phyloP scores from a whole-genome alignment of 768 basidiomycete genomes.

The Wakefieldia striispora region DNA sequence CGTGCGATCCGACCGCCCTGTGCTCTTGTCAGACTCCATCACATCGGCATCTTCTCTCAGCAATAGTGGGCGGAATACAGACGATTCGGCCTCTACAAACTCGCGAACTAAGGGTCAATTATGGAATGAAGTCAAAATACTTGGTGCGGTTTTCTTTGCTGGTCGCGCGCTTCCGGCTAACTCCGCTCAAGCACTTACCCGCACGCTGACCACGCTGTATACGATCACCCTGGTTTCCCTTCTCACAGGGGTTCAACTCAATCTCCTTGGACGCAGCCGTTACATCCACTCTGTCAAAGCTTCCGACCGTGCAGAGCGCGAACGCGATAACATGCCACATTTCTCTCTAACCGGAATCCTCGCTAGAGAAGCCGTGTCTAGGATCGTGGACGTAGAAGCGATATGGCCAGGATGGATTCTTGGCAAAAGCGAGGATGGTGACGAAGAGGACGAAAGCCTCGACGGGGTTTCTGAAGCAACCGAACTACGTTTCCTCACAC shows the following conservation, averaged over 20 bases:
- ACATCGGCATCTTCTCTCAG: slow-evolving; percentile 36
- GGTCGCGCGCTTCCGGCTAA: slow-evolving; percentile 2
- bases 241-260: slow-evolving; percentile 85
- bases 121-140: slow-evolving; percentile 90
- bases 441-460: slow-evolving; percentile 27
- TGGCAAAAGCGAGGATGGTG: slow-evolving; percentile 25
- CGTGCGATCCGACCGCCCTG: slow-evolving; percentile 7
- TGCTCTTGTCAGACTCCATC: slow-evolving; percentile 42
- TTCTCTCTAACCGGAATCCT: slow-evolving; percentile 26
- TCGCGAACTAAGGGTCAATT: slow-evolving; percentile 72
- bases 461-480: slow-evolving; percentile 58
- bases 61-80: slow-evolving; percentile 5
- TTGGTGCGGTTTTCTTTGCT: slow-evolving; percentile 50
- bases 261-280: slow-evolving; percentile 75
- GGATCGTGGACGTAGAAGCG: slow-evolving; percentile 25
- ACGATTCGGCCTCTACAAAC: slow-evolving; percentile 11
- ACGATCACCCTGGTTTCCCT: slow-evolving; percentile 81
- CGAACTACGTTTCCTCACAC: slow-evolving; percentile 77
- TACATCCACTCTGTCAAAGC: slow-evolving; percentile 71
- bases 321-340: slow-evolving; percentile 38
- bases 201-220: slow-evolving; percentile 84
- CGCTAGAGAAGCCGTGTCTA: slow-evolving; percentile 24
- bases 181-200: slow-evolving; percentile 66
- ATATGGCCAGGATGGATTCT: slow-evolving; percentile 23
- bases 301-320: slow-evolving; percentile 58